Evolutionary conservation across 257 asterid genomes (phyloP).

Genomic region (Gentiana straminea): DNA sequence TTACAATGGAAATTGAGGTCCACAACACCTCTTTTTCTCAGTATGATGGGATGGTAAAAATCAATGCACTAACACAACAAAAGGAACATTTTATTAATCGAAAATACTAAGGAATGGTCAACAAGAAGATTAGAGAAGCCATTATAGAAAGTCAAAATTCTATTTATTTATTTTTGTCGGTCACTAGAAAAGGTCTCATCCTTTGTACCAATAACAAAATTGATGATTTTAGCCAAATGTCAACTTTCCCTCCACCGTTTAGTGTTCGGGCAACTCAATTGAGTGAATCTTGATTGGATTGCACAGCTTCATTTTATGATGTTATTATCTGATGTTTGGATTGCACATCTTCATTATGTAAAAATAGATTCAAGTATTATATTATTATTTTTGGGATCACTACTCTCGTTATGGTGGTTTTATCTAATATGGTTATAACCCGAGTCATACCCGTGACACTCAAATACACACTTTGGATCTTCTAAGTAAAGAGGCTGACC

Average conservation of each 20-base stretch:
- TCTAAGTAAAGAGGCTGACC: too few relatives aligned
- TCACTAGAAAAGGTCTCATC: slow-evolving; percentile 12
- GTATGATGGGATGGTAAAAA: slow-evolving; percentile 4
- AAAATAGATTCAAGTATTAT: too few relatives aligned
- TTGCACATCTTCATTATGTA: too few relatives aligned
- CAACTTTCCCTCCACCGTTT: slow-evolving; percentile 7
- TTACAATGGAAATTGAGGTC: slow-evolving; percentile 12
- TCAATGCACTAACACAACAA: slow-evolving; percentile 8
- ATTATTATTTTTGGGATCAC: too few relatives aligned
- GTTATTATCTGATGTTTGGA: too few relatives aligned
- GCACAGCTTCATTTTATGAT: too few relatives aligned
- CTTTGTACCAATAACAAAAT: slow-evolving; percentile 10
- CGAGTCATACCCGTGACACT: too few relatives aligned
- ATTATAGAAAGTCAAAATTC: slow-evolving; percentile 1
- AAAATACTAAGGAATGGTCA: neutral
- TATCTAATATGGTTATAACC: too few relatives aligned
- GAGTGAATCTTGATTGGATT: too few relatives aligned
- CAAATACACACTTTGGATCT: too few relatives aligned
- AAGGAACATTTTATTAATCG: slow-evolving; percentile 4
- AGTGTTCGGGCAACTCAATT: slow-evolving; percentile 3
- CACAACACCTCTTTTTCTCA: slow-evolving; percentile 7
- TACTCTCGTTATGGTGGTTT: too few relatives aligned
- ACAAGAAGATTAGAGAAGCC: slow-evolving; percentile 4
- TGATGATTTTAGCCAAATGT: slow-evolving; percentile 11
- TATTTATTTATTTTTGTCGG: slow-evolving; percentile 3